Evolutionary conservation across 73 alveolate species (phyloP), one percentile per base, ranked within the genome.

Genomic region (Paramecium tetraurelia): DNA sequence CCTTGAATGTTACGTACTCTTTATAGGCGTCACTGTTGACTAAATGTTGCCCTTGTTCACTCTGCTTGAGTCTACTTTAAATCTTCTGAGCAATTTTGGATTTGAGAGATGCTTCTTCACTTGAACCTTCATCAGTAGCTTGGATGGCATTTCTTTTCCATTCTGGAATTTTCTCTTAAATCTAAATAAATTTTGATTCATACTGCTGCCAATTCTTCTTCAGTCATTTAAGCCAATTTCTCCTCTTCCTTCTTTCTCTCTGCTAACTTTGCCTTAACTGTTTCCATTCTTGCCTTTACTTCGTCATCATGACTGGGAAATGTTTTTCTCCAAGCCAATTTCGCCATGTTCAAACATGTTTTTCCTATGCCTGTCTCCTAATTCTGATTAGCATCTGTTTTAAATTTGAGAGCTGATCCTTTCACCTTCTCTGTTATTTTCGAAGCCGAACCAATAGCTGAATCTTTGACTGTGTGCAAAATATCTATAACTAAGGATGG

Each of bases 241-340:
- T 80, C 90, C 22, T 80, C 90, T 35, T 80, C 76, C 33, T 24
- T 80, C 75, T 80, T 80, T 63, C 75, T 48, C 33, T 80, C 90
- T 44, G 90, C 90, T 21, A 80, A 22, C n/a, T 80, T 80, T 14
- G 76, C 48, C 18, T 48, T 80, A 14, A 80, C 43, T 4, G 29
- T 46, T 44, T 80, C 75, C 90, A 80, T 80, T n/a, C 72, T 80
- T 5, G 90, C 75, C 31, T 48, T 80, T 10, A 80, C 75, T 12
- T 80, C 90, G 16, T 80, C 90, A 44, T 80, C 90, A 80, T 48
- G 76, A 24, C 41, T 31, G 9, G 90, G 90, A 46, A 80, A 80
- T 43, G 90, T 80, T 43, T 80, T 80, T 80, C 75, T 80, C 90
- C 90, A 80, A 1, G 90, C 90, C 38, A 80, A 80, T 46, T 80